Percentiles rank a stretch among this genome's conserved stretches.
These are phyloP conservation scores for Xenoacremonium recifei DNA, from an alignment of 2,329 filamentous ascomycete species.

Conservation along the genomic window DNA sequence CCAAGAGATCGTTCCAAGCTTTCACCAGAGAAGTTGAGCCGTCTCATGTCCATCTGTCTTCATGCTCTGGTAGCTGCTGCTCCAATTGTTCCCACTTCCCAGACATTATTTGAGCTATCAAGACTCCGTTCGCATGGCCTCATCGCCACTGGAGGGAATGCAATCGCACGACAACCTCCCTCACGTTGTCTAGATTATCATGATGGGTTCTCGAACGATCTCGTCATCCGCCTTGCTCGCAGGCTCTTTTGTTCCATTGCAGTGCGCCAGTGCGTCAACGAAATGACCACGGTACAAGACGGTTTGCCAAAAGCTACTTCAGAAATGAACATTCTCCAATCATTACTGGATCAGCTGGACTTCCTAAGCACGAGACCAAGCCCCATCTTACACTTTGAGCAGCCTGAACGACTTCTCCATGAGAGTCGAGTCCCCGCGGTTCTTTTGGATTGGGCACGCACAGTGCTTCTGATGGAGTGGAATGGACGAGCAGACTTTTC, in stretches of 20 bases:
- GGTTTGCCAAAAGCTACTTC: conserved; percentile 28
- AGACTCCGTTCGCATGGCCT: conserved; percentile 56
- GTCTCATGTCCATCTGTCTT: conserved; percentile 58
- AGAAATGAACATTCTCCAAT: conserved; percentile 44
- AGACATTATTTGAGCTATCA: conserved; percentile 57
- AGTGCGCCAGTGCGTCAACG: conserved; percentile 49
- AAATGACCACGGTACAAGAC: conserved; percentile 38
- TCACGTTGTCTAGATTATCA: conserved; percentile 59
- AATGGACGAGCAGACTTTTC: conserved; percentile 70
- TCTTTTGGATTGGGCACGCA: conserved; percentile 69
- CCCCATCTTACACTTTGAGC: conserved; percentile 47
- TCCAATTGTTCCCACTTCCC: conserved; percentile 48
- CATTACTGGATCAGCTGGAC: conserved; percentile 53
- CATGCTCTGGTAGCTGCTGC: conserved; percentile 61
- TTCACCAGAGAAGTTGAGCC: conserved; percentile 49
- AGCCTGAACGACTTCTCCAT: conserved; percentile 52
- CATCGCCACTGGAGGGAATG: conserved; percentile 45
- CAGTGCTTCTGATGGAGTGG: conserved; percentile 78
- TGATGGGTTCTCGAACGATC: conserved; percentile 60
- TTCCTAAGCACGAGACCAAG: conserved; percentile 45
- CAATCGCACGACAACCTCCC: conserved; percentile 44
- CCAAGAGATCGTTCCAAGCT: conserved; percentile 26
- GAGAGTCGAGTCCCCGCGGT: conserved; percentile 57
- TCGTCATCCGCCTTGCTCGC: conserved; percentile 57
- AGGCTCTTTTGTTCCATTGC: conserved; percentile 58